These are phyloP conservation scores for Pseudogymnoascus sp. DNA, from an alignment of 2,329 filamentous ascomycete genomes.

Conservation along the genomic window DNA sequence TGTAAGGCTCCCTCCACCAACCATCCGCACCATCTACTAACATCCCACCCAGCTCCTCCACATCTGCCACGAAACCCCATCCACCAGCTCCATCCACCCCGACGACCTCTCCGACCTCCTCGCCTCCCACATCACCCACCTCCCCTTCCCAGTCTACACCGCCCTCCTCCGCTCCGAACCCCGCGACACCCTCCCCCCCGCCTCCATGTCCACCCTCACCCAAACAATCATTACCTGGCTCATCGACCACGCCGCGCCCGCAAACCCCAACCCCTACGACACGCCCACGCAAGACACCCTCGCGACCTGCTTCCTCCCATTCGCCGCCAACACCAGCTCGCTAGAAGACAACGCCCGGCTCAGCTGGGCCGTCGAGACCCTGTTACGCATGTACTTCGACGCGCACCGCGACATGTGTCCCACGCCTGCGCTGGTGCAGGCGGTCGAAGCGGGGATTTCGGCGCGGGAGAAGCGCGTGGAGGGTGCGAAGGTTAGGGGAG, in stretches of 20 bases:
- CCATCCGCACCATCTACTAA: conserved; percentile 3
- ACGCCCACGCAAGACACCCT: conserved; percentile 42
- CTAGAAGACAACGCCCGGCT: conserved; percentile 49
- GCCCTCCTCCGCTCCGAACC: conserved; percentile 32
- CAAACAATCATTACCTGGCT: conserved; percentile 45
- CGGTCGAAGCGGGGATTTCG: conserved; percentile 45
- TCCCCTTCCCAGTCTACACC: conserved; percentile 29
- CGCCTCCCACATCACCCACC: conserved; percentile 31
- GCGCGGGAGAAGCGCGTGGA: conserved; percentile 31
- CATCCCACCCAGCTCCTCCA: conserved; percentile 21
- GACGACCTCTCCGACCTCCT: conserved; percentile 41
- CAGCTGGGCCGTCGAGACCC: conserved; percentile 44
- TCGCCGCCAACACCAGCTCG: conserved; percentile 38
- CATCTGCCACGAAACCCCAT: conserved; percentile 25
- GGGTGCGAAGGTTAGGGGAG: neutral
- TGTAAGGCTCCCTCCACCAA: conserved; percentile 15
- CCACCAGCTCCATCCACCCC: conserved; percentile 37
- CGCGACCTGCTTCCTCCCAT: conserved; percentile 46
- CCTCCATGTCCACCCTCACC: conserved; percentile 40
- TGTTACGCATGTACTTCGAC: conserved; percentile 39
- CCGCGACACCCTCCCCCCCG: conserved; percentile 24
- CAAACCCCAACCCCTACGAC: conserved; percentile 31
- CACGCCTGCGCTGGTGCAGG: conserved; percentile 30
- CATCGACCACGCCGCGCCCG: conserved; percentile 30
- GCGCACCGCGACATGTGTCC: conserved; percentile 18